A percentile compares a stretch with the other conserved stretches of the same genome.
Conservation (phyloP, 2,329 filamentous ascomycete species). For the Diaporthe citriasiana region DNA sequence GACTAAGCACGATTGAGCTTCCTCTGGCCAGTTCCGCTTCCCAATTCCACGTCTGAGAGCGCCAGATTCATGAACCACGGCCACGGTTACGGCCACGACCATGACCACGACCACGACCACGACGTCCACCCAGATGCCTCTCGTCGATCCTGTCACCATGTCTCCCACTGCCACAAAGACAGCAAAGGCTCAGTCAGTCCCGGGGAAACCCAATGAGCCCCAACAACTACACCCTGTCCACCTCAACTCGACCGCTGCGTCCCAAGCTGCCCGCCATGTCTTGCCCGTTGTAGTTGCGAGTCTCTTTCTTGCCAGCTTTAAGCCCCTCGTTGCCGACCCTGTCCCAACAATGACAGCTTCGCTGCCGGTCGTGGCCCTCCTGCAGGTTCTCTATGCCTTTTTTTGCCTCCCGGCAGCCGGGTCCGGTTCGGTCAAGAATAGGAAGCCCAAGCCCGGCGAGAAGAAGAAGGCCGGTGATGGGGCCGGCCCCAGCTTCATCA, state of each 20-base stretch:
- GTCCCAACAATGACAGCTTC: conserved; percentile 49
- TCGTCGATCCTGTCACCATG: conserved; percentile 52
- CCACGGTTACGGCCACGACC: neutral
- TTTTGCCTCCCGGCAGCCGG: conserved; percentile 75
- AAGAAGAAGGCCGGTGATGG: conserved; percentile 57
- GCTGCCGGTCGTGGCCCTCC: conserved; percentile 49
- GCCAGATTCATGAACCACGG: neutral
- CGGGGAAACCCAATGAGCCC: conserved; percentile 30
- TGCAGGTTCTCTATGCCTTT: conserved; percentile 66
- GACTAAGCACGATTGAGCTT: neutral
- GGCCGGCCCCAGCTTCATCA: conserved; percentile 59
- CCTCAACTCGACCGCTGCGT: conserved; percentile 45
- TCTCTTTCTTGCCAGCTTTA: conserved; percentile 49
- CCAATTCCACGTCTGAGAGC: neutral
- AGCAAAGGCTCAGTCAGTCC: conserved; percentile 30
- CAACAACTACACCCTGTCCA: conserved; percentile 46
- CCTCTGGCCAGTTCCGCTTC: neutral
- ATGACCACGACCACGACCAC: too few species aligned
- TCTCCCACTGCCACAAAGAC: conserved; percentile 46
- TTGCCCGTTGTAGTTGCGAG: conserved; percentile 48
- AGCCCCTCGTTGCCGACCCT: conserved; percentile 50
- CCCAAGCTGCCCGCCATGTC: conserved; percentile 50
- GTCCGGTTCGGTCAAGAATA: conserved; percentile 57
- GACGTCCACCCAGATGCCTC: conserved; percentile 46
- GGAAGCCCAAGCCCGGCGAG: conserved; percentile 68